A percentile compares a stretch with the other conserved stretches of the same genome.
Evolutionary conservation across 805 yeast species (phyloP).

Genomic region (Clavispora vitiphila): DNA sequence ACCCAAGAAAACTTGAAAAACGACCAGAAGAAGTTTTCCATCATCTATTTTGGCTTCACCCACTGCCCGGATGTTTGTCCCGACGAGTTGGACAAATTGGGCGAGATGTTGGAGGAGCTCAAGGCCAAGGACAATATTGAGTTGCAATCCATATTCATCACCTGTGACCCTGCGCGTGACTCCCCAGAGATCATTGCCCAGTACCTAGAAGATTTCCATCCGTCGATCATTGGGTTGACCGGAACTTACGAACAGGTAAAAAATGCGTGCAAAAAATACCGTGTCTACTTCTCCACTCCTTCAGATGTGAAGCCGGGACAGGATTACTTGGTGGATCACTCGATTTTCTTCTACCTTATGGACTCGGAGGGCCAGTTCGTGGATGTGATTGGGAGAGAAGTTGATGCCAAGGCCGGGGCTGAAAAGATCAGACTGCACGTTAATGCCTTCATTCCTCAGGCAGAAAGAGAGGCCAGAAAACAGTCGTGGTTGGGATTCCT

Average conservation of each 20-base stretch:
- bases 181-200: constrained; percentile 77
- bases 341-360: constrained; percentile 95
- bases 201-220: constrained; percentile 86
- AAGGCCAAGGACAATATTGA: constrained; percentile 49
- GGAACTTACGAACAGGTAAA: constrained; percentile 86
- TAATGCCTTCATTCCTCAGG: constrained; percentile 68
- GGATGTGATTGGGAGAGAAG: constrained; percentile 91
- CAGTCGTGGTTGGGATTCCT: constrained; percentile 56
- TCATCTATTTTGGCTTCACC: constrained; percentile 94
- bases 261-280: constrained; percentile 76
- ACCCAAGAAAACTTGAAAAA: constrained; percentile 75
- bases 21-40: constrained; percentile 54
- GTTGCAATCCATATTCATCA: constrained; percentile 83
- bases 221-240: constrained; percentile 82
- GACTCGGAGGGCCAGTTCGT: constrained; percentile 97
- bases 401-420: constrained; percentile 71
- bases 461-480: constrained; percentile 61
- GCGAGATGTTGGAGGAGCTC: constrained; percentile 61
- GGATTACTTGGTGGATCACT: constrained; percentile 94
- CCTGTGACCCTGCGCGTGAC: constrained; percentile 97
- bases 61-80: constrained; percentile 99
- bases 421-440: constrained; percentile 72
- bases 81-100: constrained; percentile 91
- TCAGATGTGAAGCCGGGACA: constrained; percentile 91
- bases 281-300: constrained; percentile 98